Evolutionary conservation across 2,329 filamentous ascomycete species (phyloP), one percentile per base, ranked within the genome.

Genomic region (Cryphonectria radicalis): DNA sequence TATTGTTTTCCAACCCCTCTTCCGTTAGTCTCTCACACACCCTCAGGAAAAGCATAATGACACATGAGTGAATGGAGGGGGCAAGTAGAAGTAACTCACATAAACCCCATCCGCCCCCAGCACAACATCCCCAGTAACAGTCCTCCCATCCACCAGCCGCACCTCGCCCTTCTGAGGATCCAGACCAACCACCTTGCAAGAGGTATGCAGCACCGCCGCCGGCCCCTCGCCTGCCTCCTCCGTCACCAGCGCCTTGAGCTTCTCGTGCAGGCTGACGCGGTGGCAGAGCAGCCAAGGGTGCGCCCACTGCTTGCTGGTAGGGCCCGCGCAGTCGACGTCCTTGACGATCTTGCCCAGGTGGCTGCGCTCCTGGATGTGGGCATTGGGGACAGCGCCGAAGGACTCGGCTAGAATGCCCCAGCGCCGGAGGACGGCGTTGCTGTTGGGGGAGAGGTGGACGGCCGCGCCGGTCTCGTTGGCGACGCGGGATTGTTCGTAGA

Each of bases 381-480:
- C 73, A 74, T 77, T 77, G 1, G 67, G 63, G 63, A 76, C 79
- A 13, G 79, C 83, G 4, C 82, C 82, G 53, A 83, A 79, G 0
- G 73, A 73, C 74, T 83, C 82, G 5, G 81, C 79, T 0, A 75
- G 75, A 25, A 84, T 77, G 2, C 82, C 82, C 73, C 81, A 79
- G 62, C 77, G 77, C 8, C 80, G 79, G 14, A 92, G 79, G 2
- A 91, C 78, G 0, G 87, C 87, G 77, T 90, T 89, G 2, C 84
- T 81, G 75, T 92, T 92, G 0, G 90, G 88, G 0, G 87, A 85
- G 5, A 91, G 77, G 75, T 91, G 88, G n/a, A 91, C 84, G 0
- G 89, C 89, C 3, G 89, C 89, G 0, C 89, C 89, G 0, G 83
- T 79, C 77, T 91, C 89, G 66, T 81, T 85, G 22, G 85, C 84